phyloP scores from a whole-genome alignment of 2,329 filamentous ascomycete species.

The Calycina herbarum region DNA sequence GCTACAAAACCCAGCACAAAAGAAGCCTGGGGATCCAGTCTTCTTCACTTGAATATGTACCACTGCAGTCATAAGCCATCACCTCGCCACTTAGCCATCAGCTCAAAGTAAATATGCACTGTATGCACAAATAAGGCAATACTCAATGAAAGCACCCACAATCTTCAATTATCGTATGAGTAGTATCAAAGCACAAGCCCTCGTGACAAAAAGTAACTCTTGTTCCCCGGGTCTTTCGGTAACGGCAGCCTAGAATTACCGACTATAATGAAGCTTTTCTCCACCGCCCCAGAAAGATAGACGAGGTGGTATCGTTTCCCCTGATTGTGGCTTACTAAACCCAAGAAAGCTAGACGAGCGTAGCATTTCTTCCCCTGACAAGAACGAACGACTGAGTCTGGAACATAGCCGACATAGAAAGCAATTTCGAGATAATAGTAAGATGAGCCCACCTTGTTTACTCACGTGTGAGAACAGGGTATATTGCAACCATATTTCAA shows the following conservation, averaged over 20 bases:
- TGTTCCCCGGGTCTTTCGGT: not conserved
- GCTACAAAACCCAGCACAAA: not conserved
- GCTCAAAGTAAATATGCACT: constrained; percentile 3
- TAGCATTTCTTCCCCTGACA: constrained; percentile 3
- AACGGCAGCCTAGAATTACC: not conserved
- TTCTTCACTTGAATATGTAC: constrained; percentile 3
- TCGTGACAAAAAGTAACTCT: not conserved
- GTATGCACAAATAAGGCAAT: constrained; percentile 1
- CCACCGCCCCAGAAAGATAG: not conserved
- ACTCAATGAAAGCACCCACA: constrained; percentile 6
- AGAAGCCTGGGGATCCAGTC: not conserved
- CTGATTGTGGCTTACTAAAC: not conserved
- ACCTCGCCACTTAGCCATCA: not conserved
- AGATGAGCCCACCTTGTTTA: not conserved
- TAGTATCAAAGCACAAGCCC: not conserved
- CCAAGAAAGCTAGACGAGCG: not conserved
- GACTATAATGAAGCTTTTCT: not conserved
- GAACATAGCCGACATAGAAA: not conserved
- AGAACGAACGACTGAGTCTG: constrained; percentile 5
- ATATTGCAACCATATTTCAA: not conserved
- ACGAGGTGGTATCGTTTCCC: not conserved
- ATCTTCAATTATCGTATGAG: not conserved
- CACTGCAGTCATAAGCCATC: not conserved
- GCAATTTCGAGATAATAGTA: not conserved
- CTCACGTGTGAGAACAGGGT: constrained; percentile 7